Base-by-base conservation (phyloP, 169 alveolate species). In the Cryptosporidium tyzzeri region DNA sequence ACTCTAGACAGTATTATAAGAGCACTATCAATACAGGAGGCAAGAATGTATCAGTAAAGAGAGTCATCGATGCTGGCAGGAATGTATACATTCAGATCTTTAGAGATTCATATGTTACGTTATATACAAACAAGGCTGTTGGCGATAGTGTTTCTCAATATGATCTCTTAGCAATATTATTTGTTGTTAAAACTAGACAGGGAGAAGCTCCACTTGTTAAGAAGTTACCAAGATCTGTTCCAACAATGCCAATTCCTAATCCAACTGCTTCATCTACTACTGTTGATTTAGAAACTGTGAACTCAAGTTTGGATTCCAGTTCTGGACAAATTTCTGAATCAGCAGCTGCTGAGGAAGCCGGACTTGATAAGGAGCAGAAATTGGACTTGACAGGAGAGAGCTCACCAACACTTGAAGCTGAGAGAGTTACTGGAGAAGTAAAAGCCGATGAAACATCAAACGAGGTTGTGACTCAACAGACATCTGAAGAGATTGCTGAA, bases 171-270 rank as follows among this genome's bases (percentile, higher is more conserved):
- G 89, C 80, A 5, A 44, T 80, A 18, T 16, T 61, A 10, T 62
- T 10, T 44, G 89, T 80, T 31, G 39, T 39, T 26, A 80, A n/a
- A 68, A 80, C 89, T 44, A 45, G 2, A 21, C 89, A 26, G 37
- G 89, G 89, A 26, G 89, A 80, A 21, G 53, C 73, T 31, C 80
- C 89, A 58, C 21, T 62, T 41, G 65, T 80, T 16, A 33, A 80
- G 41, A 80, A 80, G 45, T 33, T 80, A 39, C 89, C 89, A 23
- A 80, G 89, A 80, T 80, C 89, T 37, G 67, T 80, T n/a, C 89
- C 89, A 29, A 80, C 89, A 29, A 14, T 44, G n/a, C 75, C 69
- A 10, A 80, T 80, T 65, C 10, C 31, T 37, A 18, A 26, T n/a
- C 55, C 89, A 21, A 44, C 33, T 29, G 62, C 89, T 37, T 53